Evolutionary conservation across 257 asterid genomes (phyloP).

Genomic region (Knoxia roxburghii): DNA sequence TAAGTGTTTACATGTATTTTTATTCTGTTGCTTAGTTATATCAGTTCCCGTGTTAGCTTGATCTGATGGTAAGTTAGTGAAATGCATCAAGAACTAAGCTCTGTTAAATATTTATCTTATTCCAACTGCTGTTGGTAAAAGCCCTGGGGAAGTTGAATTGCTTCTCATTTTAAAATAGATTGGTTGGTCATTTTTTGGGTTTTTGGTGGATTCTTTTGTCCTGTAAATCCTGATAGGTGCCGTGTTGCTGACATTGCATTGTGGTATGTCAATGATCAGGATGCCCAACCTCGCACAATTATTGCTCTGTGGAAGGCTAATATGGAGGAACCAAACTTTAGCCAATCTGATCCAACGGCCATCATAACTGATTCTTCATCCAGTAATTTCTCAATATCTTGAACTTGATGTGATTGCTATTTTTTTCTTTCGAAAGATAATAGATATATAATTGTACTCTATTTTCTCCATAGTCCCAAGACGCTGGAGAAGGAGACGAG

Average conservation of each 20-base stretch:
- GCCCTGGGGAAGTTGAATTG: too few relatives aligned
- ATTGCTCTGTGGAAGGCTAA: constrained; percentile 92
- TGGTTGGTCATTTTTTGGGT: not conserved
- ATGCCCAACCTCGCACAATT: constrained; percentile 77
- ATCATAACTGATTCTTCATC: constrained; percentile 51
- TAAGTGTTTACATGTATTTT: not conserved
- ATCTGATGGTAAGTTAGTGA: not conserved
- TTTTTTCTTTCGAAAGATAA: not conserved
- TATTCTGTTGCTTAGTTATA: not conserved
- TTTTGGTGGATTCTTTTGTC: not conserved
- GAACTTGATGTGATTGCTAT: not conserved
- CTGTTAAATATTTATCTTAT: not conserved
- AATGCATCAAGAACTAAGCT: not conserved
- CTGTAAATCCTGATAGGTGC: not conserved
- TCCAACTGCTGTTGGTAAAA: not conserved
- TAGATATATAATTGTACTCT: constrained; percentile 32
- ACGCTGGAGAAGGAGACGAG: constrained; percentile 74
- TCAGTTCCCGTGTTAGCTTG: not conserved
- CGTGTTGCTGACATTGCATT: constrained; percentile 4
- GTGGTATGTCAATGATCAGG: constrained; percentile 40
- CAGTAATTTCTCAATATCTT: constrained; percentile 43
- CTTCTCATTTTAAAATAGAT: not conserved
- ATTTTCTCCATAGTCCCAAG: constrained; percentile 67
- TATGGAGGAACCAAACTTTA: constrained; percentile 73
- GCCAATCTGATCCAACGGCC: constrained; percentile 69